Evolutionary conservation across 169 alveolate genomes (phyloP), one percentile per base, ranked within the genome.

Genomic region (Babesia sp.): DNA sequence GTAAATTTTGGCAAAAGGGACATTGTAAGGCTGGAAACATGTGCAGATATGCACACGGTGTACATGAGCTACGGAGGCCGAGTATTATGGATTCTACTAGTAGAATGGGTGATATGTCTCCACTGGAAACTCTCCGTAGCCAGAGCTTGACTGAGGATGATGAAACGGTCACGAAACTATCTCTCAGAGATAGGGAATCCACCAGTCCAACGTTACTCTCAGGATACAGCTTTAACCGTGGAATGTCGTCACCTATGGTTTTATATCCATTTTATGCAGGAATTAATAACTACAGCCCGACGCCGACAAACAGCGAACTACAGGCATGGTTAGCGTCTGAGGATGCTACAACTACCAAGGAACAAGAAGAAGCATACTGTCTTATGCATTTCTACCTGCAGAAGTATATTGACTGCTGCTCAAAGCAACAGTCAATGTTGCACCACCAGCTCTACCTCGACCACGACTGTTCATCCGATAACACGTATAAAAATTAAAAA

Each of bases 1-100:
- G 92, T 51, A 86, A 86, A 20, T 86, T 82, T 37, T 86, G 92
- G 92, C 79, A 82, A 29, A 77, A 75, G 29, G 92, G 92, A 7
- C 59, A 82, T 53, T 86, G 92, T 48, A 75, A 71, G 53, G 88
- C 87, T 37, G 92, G 92, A 0, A 53, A 64, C 26, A 60, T 77
- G 77, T 86, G 92, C 48, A 70, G 92, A 44, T 86, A 77, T 58
- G 92, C 92, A 22, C 92, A 86, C 48, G 92, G 92, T 1, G 61
- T 8, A 31, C 78, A 81, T 18, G 92, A 86, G 48, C 58, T 86
- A 18, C 69, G 88, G 51, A 71, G 56, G 22, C 55, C 50, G 46
- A 70, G 53, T 51, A 18, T 16, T 1, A 31, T 11, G 14, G 20
- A 12, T 34, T 11, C 33, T 14, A 5, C 11, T 29, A 7, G 16